Percentiles rank a stretch among this genome's conserved stretches.
Conservation (phyloP, 2,329 filamentous ascomycete genomes). For the Clarireedia monteithiana region DNA sequence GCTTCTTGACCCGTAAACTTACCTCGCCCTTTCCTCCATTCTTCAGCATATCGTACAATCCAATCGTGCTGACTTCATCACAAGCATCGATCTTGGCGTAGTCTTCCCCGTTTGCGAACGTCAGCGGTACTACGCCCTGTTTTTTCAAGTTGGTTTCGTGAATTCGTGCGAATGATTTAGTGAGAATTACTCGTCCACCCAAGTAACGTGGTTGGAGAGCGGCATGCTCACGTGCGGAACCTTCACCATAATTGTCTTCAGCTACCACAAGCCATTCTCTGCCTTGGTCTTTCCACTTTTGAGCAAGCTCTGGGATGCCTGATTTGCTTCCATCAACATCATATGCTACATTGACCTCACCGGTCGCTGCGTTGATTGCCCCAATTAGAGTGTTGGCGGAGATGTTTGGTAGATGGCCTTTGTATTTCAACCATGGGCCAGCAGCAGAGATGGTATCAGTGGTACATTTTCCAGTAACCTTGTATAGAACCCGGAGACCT, state of each 20-base stretch:
- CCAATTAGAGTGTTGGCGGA: constrained; percentile 95
- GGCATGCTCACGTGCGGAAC: constrained; percentile 81
- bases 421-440: constrained; percentile 98
- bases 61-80: constrained; percentile 75
- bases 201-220: constrained; percentile 88
- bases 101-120: constrained; percentile 80
- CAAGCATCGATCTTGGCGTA: constrained; percentile 79
- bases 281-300: constrained; percentile 68
- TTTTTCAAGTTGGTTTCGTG: constrained; percentile 97
- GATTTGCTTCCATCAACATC: constrained; percentile 68
- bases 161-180: constrained; percentile 85
- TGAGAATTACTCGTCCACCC: constrained; percentile 73
- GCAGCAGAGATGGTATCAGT: constrained; percentile 98
- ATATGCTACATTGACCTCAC: constrained; percentile 87
- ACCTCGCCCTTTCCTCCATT: constrained; percentile 74
- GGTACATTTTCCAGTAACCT: constrained; percentile 95
- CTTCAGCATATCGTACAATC: constrained; percentile 72
- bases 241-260: constrained; percentile 96
- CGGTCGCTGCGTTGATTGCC: constrained; percentile 84
- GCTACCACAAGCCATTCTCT: constrained; percentile 89
- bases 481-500: constrained; percentile 81
- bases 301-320: constrained; percentile 81
- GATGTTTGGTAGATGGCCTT: constrained; percentile 97
- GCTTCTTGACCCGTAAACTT: constrained; percentile 56
- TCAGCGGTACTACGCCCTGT: constrained; percentile 92